Evolutionary conservation across 768 basidiomycete species (phyloP).

Genomic region (Leccinum disarticulatum): DNA sequence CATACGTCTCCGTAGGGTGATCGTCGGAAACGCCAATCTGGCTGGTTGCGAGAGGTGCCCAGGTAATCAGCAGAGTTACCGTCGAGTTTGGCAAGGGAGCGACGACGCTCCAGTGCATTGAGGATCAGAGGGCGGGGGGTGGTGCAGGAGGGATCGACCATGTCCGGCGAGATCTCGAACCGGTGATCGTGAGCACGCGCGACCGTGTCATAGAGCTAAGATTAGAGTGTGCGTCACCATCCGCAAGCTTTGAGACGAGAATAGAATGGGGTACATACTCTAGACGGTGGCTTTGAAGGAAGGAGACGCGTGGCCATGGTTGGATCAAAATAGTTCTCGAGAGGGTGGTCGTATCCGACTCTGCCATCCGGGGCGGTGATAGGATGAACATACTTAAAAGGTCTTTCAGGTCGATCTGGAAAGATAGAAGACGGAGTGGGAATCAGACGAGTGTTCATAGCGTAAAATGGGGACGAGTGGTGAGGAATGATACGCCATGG

Average conservation of each 20-base stretch:
- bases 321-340: constrained; percentile 27
- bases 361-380: constrained; percentile 12
- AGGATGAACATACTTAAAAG: constrained; percentile 13
- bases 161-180: constrained; percentile 10
- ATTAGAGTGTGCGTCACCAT: neutral
- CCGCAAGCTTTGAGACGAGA: no score
- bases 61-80: constrained; percentile 23
- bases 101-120: constrained; percentile 17
- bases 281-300: constrained; percentile 10
- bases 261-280: constrained; percentile 11
- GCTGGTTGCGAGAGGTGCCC: constrained; percentile 21
- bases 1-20: constrained; percentile 28
- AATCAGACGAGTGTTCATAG: constrained; percentile 11
- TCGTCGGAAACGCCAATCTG: constrained; percentile 26
- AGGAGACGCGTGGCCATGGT: constrained; percentile 18
- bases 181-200: constrained; percentile 28
- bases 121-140: constrained; percentile 11
- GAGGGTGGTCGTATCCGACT: constrained; percentile 22
- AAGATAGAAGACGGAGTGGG: constrained; percentile 18
- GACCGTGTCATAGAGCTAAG: constrained; percentile 31
- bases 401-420: constrained; percentile 8
- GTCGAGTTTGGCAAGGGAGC: constrained; percentile 10
- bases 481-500: constrained; percentile 4
- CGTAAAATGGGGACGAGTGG: constrained; percentile 7
- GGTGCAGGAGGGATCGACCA: constrained; percentile 14